A percentile compares a stretch with the other conserved stretches of the same genome.
These are phyloP conservation scores for Geotrichum restrictum DNA, from an alignment of 1,139 yeast genomes.

Conservation along the genomic window DNA sequence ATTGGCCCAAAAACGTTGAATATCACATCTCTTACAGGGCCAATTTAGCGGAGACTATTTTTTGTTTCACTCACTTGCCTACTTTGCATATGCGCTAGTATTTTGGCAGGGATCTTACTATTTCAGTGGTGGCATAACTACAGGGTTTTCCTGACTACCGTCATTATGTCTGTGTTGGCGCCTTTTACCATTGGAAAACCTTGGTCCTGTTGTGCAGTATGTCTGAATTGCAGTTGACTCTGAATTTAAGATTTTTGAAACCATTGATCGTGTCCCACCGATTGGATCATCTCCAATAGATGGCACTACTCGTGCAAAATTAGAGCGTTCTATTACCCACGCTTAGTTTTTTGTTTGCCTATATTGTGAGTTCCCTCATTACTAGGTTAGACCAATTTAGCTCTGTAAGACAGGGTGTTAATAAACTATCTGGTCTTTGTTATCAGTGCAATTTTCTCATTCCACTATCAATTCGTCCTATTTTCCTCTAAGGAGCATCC, in stretches of 20 bases:
- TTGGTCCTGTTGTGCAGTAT: conserved; percentile 43
- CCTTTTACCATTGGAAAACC: conserved; percentile 41
- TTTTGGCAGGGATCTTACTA: conserved; percentile 46
- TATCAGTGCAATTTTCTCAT: too few species aligned
- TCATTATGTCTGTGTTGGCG: conserved; percentile 43
- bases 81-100: conserved; percentile 41
- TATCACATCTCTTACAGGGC: conserved; percentile 34
- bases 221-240: conserved; percentile 43
- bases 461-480: conserved; percentile 32
- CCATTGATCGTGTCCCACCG: conserved; percentile 42
- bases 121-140: conserved; percentile 34
- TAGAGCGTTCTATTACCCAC: conserved; percentile 52
- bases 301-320: conserved; percentile 36
- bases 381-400: too few species aligned
- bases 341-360: too few species aligned
- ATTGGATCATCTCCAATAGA: conserved; percentile 37
- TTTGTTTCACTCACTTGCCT: conserved; percentile 41
- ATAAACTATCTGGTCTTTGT: too few species aligned
- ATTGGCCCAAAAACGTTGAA: conserved; percentile 35
- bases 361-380: too few species aligned
- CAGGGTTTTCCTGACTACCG: conserved; percentile 39
- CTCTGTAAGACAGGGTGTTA: too few species aligned
- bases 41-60: conserved; percentile 31
- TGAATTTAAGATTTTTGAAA: conserved; percentile 41
- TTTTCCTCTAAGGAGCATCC: conserved; percentile 27